A percentile compares a stretch with the other conserved stretches of the same genome.
Conservation (phyloP, 257 asterid genomes). For the Phtheirospermum japonicum region DNA sequence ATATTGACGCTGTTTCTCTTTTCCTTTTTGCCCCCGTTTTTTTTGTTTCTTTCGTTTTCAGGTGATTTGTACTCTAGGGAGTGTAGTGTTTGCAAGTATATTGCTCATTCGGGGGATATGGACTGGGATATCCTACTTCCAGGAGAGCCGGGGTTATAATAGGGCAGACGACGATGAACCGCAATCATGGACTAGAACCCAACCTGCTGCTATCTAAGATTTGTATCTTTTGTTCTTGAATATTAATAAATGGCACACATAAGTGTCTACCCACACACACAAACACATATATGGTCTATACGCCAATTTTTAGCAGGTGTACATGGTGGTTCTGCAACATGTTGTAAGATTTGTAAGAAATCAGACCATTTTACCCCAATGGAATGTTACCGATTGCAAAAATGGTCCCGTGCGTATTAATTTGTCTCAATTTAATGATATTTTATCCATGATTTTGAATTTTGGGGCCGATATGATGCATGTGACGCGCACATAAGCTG, state of each 20-base stretch:
- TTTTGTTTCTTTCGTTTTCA: constrained; percentile 23
- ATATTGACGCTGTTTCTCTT: no score
- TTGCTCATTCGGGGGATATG: constrained; percentile 77
- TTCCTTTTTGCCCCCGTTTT: no score
- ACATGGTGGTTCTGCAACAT: no score
- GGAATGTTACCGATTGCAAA: no score
- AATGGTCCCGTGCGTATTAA: no score
- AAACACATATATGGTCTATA: not conserved
- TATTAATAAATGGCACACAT: not conserved
- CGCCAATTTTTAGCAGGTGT: no score
- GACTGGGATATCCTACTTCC: constrained; percentile 75
- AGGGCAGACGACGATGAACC: constrained; percentile 69
- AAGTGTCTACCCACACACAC: constrained; percentile 11
- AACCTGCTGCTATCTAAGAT: constrained; percentile 53
- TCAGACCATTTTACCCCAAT: no score
- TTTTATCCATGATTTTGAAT: no score
- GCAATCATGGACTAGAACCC: constrained; percentile 55
- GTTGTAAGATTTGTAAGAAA: no score
- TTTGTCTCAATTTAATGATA: no score
- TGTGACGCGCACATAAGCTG: no score
- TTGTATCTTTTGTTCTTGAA: not conserved
- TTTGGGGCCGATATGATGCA: no score
- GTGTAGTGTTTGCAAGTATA: constrained; percentile 71
- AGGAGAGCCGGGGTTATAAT: constrained; percentile 46
- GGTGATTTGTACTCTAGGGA: constrained; percentile 97